Evolutionary conservation across 306 rosid species (phyloP).

Genomic region (Cicer bijugum): DNA sequence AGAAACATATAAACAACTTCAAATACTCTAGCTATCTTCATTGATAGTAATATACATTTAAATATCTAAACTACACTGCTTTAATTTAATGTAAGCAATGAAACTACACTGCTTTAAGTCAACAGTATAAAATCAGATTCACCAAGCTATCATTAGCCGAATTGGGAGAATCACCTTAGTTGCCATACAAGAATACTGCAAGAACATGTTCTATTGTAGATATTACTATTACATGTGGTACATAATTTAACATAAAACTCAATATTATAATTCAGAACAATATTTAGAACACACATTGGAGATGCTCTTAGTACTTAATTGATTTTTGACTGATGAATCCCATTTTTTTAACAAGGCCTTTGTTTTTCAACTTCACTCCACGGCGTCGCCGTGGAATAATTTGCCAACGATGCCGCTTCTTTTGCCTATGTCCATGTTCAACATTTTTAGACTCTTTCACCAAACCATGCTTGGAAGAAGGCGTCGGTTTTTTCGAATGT

Average conservation of each 20-base stretch:
- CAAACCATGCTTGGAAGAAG: constrained; percentile 35
- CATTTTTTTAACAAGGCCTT: constrained; percentile 53
- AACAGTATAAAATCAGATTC: neutral
- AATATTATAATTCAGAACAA: too few species aligned
- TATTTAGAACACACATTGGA: too few species aligned
- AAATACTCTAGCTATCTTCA: too few species aligned
- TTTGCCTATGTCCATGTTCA: constrained; percentile 41
- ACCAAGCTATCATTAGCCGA: neutral
- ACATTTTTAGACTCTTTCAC: constrained; percentile 14
- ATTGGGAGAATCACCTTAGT: neutral
- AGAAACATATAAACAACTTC: too few species aligned
- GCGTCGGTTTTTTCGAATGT: constrained; percentile 51
- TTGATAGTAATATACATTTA: too few species aligned
- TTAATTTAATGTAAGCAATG: too few species aligned
- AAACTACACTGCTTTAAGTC: neutral
- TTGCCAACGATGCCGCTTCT: constrained; percentile 65
- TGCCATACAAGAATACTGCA: neutral
- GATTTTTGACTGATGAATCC: constrained; percentile 52
- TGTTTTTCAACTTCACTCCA: constrained; percentile 57
- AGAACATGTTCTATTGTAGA: too few species aligned
- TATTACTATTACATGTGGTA: too few species aligned
- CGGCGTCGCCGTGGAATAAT: constrained; percentile 40
- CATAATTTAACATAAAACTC: too few species aligned
- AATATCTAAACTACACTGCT: too few species aligned
- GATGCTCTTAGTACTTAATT: constrained; percentile 23